Evolutionary conservation across 768 basidiomycete genomes (phyloP), one percentile per base, ranked within the genome.

Genomic region (Lentinula sp.): DNA sequence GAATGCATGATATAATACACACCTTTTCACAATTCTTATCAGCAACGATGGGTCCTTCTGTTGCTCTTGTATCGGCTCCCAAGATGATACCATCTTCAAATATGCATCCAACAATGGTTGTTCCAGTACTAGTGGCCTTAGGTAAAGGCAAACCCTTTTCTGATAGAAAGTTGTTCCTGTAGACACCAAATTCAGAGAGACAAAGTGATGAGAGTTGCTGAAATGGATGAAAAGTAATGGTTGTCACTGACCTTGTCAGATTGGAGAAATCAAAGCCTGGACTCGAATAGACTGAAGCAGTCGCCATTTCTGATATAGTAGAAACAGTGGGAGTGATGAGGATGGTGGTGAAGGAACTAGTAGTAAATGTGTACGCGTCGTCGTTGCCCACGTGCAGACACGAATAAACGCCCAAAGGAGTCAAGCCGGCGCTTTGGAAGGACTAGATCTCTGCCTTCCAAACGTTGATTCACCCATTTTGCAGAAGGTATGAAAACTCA

Each of bases 11-110:
- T 35, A 39, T 18, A 2, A 36, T 7, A 66, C 77, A 51, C 59
- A 95, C 96, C 90, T 99, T 99, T 79, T 98, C 97, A 75, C 97
- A 99, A 77, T 99, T 99, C 85, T 99, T 98, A 79, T 98, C 96
- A 0, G 93, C 93, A 32, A 99, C 93, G 65, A 98, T 98, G 23
- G 85, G 83, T 1, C 96, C 97, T 63, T 88, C 92, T 0, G 97
- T 98, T 4, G 97, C 95, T 67, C 96, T 82, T 1, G 97, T 99
- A 74, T 98, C 97, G 13, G 97, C 97, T 50, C 96, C 97, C 5
- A 99, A 83, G 16, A 96, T 84, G 66, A 99, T 87, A 5, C 97
- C 97, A 69, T 93, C 92, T 66, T 87, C 88, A 74, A 90, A 98
- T 59, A 97, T 75, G 69, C 93, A 93, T 32, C 97, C 97, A 16